Percentiles rank a stretch among this genome's conserved stretches.
Conservation (phyloP, 352 stramenopile species). For the Thalassiosira mediterranea region DNA sequence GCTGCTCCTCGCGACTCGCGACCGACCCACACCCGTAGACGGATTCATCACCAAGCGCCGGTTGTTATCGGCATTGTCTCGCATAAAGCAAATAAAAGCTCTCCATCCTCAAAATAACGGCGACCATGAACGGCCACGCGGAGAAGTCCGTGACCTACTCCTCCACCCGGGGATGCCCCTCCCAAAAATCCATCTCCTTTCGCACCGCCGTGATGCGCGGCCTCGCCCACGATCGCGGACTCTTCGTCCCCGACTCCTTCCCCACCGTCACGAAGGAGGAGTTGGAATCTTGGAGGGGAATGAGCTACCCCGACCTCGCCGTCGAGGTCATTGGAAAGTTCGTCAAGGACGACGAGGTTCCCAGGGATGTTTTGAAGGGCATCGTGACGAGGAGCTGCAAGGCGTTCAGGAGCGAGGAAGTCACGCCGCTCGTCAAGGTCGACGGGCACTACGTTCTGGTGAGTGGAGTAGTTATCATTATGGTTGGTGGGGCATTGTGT, state of each 20-base stretch:
- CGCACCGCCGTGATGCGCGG: conserved; percentile 85
- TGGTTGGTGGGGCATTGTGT: conserved; percentile 45
- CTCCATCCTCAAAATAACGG: not conserved
- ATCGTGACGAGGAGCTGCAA: conserved; percentile 94
- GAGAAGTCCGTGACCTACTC: conserved; percentile 80
- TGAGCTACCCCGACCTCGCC: conserved; percentile 94
- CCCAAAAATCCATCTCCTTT: conserved; percentile 82
- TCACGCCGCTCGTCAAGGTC: conserved; percentile 93
- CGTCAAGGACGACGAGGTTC: conserved; percentile 95
- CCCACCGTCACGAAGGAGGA: conserved; percentile 69
- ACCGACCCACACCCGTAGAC: too few relatives aligned
- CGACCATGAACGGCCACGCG: conserved; percentile 5
- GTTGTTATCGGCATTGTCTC: too few relatives aligned
- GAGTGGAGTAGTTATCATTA: conserved; percentile 21
- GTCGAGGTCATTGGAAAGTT: conserved; percentile 95
- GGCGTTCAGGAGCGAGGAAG: conserved; percentile 92
- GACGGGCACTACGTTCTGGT: conserved; percentile 79
- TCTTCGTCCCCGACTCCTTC: conserved; percentile 87
- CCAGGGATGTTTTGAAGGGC: conserved; percentile 86
- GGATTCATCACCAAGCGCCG: too few relatives aligned
- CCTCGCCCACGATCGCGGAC: conserved; percentile 84
- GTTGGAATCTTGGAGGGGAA: conserved; percentile 83
- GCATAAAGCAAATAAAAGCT: conserved; percentile 18
- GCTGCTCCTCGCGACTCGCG: too few relatives aligned
- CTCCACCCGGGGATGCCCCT: conserved; percentile 80